Base-by-base conservation (phyloP, 768 basidiomycete species). In the Chalciporus piperatus region DNA sequence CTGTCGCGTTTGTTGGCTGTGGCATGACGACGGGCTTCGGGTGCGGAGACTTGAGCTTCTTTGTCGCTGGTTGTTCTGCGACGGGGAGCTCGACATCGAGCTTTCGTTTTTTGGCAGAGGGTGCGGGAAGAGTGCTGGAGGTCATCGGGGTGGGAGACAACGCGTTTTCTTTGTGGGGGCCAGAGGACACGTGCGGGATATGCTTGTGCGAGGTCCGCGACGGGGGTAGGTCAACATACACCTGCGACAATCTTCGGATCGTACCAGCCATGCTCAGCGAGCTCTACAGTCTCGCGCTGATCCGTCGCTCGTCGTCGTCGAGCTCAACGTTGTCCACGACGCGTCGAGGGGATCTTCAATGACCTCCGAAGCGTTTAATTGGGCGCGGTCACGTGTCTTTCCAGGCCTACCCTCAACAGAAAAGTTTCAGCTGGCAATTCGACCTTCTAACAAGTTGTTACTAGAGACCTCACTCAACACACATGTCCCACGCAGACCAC, bases 401-500 rank as follows among this genome's bases (percentile, higher is more conserved):
- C 12, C 32, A 45, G 10, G 25, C 70, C 69, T 62, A 50, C 66
- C 70, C 71, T 72, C 19, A 71, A 70, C 50, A 35, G 14, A 60
- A 66, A 63, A 63, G 54, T 54, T 62, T 57, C 39, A n/a, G 7
- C 27, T 27, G 23, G 14, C n/a, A 14, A 25, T 12, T n/a, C n/a
- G n/a, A n/a, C n/a, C n/a, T n/a, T n/a, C n/a, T n/a, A n/a, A n/a
- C n/a, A n/a, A n/a, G n/a, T n/a, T n/a, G n/a, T n/a, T n/a, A n/a
- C n/a, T n/a, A n/a, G n/a, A n/a, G n/a, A n/a, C n/a, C n/a, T 40
- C 14, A 27, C 38, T 37, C 23, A 27, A 41, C 25, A 45, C 51
- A 51, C 64, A 93, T 93, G 92, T 81, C 92, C 32, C 85, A 87
- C 72, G 89, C 90, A 63, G 93, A 96, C 74, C 93, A 95, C 73